These are phyloP conservation scores for Candida schatavii DNA, from an alignment of 805 yeast species.

Conservation along the genomic window DNA sequence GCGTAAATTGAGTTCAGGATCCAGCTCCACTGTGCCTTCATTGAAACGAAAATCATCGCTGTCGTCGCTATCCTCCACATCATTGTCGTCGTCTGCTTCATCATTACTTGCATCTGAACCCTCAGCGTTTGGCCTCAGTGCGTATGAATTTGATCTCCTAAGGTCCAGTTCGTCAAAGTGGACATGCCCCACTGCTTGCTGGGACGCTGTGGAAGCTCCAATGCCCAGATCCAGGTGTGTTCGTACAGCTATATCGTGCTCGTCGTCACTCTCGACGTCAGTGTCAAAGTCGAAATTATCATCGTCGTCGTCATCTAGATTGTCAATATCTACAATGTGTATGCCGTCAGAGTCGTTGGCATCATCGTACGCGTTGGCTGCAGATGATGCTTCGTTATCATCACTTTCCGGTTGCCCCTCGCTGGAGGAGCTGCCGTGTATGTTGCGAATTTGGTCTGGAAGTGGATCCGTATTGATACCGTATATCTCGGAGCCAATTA, in stretches of 20 bases:
- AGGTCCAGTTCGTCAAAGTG: too few species aligned
- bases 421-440: neutral
- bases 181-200: too few species aligned
- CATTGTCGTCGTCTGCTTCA: conserved; percentile 19
- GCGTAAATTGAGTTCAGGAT: conserved; percentile 4
- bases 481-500: conserved; percentile 1
- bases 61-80: conserved; percentile 7
- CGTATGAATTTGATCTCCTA: too few species aligned
- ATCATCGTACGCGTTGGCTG: neutral
- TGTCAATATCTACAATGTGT: conserved; percentile 4
- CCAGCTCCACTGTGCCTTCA: conserved; percentile 1
- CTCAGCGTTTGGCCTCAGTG: too few species aligned
- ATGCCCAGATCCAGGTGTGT: too few species aligned
- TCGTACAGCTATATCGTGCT: too few species aligned
- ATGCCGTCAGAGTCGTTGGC: neutral
- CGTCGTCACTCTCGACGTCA: conserved; percentile 26
- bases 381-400: neutral
- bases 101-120: too few species aligned
- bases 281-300: conserved; percentile 15
- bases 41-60: conserved; percentile 12
- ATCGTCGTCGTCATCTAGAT: conserved; percentile 9
- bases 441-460: neutral
- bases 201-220: too few species aligned
- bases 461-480: neutral
- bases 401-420: neutral